These are phyloP conservation scores for Agaricus sinodeliciosus DNA, from an alignment of 768 basidiomycete genomes.

Conservation along the genomic window DNA sequence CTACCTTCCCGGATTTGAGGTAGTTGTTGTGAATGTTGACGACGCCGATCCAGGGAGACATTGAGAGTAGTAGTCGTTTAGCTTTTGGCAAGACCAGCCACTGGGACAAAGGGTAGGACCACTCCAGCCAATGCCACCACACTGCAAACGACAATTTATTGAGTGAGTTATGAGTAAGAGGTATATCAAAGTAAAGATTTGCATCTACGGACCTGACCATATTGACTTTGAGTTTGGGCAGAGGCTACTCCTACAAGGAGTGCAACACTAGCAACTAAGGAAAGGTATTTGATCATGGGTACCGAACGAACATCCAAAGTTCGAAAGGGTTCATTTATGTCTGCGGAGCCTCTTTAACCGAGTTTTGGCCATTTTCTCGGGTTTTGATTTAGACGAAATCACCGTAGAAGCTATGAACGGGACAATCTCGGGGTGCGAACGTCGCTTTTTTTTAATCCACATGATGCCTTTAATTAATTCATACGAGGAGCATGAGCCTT, in stretches of 20 bases:
- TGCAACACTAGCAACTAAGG: constrained; percentile 8
- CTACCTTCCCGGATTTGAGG: constrained; percentile 10
- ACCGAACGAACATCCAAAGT: too few species aligned
- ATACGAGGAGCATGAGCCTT: background rate
- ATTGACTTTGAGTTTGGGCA: constrained; percentile 23
- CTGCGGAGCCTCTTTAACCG: background rate
- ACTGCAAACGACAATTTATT: constrained; percentile 22
- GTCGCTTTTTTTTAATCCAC: constrained; percentile 2
- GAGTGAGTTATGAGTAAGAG: background rate
- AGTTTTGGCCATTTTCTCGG: constrained; percentile 11
- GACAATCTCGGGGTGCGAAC: constrained; percentile 3
- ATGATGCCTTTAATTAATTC: background rate
- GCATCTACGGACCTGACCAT: constrained; percentile 26
- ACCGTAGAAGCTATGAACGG: background rate
- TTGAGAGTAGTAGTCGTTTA: constrained; percentile 46
- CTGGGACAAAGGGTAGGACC: constrained; percentile 43
- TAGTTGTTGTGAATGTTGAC: constrained; percentile 13
- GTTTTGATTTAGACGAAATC: background rate
- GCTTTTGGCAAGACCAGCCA: constrained; percentile 38
- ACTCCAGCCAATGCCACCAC: constrained; percentile 46
- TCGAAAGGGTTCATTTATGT: background rate
- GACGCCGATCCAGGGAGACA: constrained; percentile 39
- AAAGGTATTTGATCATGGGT: background rate
- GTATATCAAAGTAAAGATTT: background rate
- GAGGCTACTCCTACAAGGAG: constrained; percentile 11